Evolutionary conservation across 495 filamentous ascomycete species (phyloP).

Genomic region (Haplographium delicatum): DNA sequence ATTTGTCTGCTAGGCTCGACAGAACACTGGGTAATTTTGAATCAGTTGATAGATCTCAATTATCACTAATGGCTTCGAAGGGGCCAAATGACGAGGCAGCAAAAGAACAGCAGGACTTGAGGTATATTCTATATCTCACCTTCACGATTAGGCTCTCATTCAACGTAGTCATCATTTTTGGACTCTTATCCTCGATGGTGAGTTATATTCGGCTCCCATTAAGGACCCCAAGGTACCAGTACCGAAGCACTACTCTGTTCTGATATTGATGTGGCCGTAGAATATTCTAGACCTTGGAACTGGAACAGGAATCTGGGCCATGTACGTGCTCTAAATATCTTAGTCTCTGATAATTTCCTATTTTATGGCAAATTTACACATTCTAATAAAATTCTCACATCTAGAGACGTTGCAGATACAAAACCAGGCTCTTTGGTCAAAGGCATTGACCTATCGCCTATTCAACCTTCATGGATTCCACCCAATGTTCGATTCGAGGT

Average conservation of each 20-base stretch:
- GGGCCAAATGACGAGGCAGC: constrained; percentile 8
- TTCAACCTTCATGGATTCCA: constrained; percentile 46
- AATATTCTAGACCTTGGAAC: constrained; percentile 7
- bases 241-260: constrained; percentile 19
- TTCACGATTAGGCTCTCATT: not conserved
- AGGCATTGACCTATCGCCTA: constrained; percentile 47
- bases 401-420: constrained; percentile 46
- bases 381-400: constrained; percentile 44
- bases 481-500: constrained; percentile 48
- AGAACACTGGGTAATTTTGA: constrained; percentile 7
- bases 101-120: constrained; percentile 10
- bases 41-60: not conserved
- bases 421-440: constrained; percentile 48
- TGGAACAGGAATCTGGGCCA: constrained; percentile 61
- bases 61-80: not conserved
- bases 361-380: constrained; percentile 44
- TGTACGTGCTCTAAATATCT: constrained; percentile 22
- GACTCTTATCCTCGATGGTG: constrained; percentile 25
- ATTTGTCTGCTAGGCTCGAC: constrained; percentile 9
- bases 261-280: not conserved
- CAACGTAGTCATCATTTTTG: constrained; percentile 29
- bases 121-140: not conserved
- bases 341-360: constrained; percentile 35
- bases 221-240: not conserved
- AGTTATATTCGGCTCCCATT: constrained; percentile 28